Evolutionary conservation across 2,329 filamentous ascomycete species (phyloP).

Genomic region (Bipolaris victoriae): DNA sequence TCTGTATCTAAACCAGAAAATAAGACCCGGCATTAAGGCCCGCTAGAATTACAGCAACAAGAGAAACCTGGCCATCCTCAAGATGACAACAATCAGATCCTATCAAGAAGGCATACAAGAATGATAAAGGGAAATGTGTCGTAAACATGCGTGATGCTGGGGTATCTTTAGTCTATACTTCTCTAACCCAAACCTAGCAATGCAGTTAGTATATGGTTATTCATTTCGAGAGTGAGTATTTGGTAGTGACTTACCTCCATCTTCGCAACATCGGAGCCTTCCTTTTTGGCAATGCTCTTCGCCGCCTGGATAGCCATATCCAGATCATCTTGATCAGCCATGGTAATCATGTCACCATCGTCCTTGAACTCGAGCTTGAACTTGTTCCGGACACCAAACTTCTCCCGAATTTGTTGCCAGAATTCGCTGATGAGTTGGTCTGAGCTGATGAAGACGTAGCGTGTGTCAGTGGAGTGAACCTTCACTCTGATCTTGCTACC

Average conservation of each 20-base stretch:
- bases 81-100: conserved; percentile 20
- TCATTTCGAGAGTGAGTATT: not conserved
- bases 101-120: conserved; percentile 12
- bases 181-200: conserved; percentile 55
- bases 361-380: conserved; percentile 91
- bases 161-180: conserved; percentile 52
- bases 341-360: conserved; percentile 95
- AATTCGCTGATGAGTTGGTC: conserved; percentile 78
- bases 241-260: conserved; percentile 80
- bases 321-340: conserved; percentile 95
- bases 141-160: conserved; percentile 38
- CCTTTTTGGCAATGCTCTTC: conserved; percentile 71
- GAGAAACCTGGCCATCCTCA: not conserved
- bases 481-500: conserved; percentile 84
- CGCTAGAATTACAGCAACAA: conserved; percentile 42
- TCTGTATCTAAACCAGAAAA: conserved; percentile 12
- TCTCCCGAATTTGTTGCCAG: conserved; percentile 78
- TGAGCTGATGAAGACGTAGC: conserved; percentile 85
- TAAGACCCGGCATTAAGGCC: conserved; percentile 26
- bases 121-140: conserved; percentile 25
- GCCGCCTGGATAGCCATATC: conserved; percentile 81
- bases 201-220: conserved; percentile 43
- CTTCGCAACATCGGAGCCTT: conserved; percentile 84
- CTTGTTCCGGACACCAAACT: conserved; percentile 77
- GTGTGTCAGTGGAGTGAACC: conserved; percentile 83